Evolutionary conservation across 345 rosid genomes (phyloP), one percentile per base, ranked within the genome.

Genomic region (Kernera saxatilis): DNA sequence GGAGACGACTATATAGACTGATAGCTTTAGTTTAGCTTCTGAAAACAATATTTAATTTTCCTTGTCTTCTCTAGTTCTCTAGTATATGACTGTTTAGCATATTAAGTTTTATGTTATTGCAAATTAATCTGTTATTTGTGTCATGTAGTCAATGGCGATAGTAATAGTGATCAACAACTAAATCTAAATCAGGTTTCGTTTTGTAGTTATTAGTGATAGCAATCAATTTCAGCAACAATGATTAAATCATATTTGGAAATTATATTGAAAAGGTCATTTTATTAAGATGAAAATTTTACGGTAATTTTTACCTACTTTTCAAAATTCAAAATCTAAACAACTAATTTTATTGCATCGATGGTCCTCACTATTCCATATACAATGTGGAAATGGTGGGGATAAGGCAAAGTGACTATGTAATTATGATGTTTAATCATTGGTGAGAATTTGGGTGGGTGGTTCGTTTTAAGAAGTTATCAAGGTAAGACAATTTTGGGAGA

Each of bases 321-420:
- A 52, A 61, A 22, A 40, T 72, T 73, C 49, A 32, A 66, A 73
- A 73, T 43, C 5, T 23, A 14, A 44, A 36, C 12, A 17, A 26
- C 33, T 13, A 45, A 29, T 41, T 12, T 63, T 52, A 30, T 71
- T 53, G 50, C 10, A 55, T 25, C 11, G 15, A 72, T 72, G 71
- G 77, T 64, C 43, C 71, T 73, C 72, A 56, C 67, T 46, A 37
- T 65, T 58, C 50, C 67, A 73, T 56, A 45, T 46, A 70, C 49
- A 64, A 14, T 29, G 54, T 73, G 52, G 36, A 65, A 65, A 45
- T 66, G 72, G 77, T 73, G 71, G 56, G 53, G 53, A 19, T 46
- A 48, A 45, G 46, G 59, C 51, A 66, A 56, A 73, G 67, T 65
- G 66, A 73, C 37, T 37, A 30, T 73, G 60, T 65, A 29, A 73